Evolutionary conservation across 495 filamentous ascomycete species (phyloP), one percentile per base, ranked within the genome.

Genomic region (Chlorociboria aeruginascens): DNA sequence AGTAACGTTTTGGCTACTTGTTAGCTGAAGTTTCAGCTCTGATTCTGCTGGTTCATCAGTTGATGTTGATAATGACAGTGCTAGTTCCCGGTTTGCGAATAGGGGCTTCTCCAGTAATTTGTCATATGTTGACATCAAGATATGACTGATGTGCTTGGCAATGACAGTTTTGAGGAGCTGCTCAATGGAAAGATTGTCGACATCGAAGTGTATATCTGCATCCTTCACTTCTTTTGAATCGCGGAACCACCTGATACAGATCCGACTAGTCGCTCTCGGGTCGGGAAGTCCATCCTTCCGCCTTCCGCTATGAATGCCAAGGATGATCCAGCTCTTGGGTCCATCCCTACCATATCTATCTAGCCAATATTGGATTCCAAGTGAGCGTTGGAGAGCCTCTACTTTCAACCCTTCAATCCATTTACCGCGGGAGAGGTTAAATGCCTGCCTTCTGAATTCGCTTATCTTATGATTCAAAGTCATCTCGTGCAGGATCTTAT

Each of bases 341-440:
- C 76, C 77, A 28, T 75, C 66, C 14, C 64, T 60, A n/a, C 52
- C 49, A 30, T 64, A 63, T 46, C 76, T 75, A 34, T 77, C 69
- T 13, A 73, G 62, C 92, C 92, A 98, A 61, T 98, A 98, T 51
- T 96, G 89, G 43, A 98, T 71, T 11, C 88, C 75, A 48, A 97
- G 66, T 12, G 79, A 81, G 34, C 92, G 77, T 52, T 86, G 80
- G 35, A 95, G 68, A 43, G 78, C 64, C 60, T 95, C 84, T 8
- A 93, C 71, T 45, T 74, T 74, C 46, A 97, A 63, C 33, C 76
- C 74, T 49, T 85, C 79, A 14, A 78, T 77, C 90, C 93, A 98
- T 29, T 75, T 71, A 1, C 74, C 72, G 48, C 66, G 69, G 25
- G 68, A 68, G 50, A 96, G 69, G 25, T 83, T 78, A 8, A 67